These are phyloP conservation scores for Apiotrichum gracile DNA, from an alignment of 1,284 basidiomycete genomes.

Conservation along the genomic window DNA sequence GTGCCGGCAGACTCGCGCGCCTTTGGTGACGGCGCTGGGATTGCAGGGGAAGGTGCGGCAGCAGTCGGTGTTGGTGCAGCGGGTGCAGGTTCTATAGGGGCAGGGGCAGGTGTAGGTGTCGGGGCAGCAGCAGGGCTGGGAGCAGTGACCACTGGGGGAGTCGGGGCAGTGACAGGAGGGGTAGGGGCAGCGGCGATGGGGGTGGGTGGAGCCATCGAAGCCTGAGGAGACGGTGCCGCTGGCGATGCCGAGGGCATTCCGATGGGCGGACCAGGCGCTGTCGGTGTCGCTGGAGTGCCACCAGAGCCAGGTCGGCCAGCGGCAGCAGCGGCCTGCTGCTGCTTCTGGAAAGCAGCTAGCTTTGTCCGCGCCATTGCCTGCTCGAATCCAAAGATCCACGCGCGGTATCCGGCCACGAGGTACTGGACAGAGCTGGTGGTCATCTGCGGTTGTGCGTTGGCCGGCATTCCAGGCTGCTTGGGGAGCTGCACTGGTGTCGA, in stretches of 20 bases:
- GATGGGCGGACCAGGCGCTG: background rate
- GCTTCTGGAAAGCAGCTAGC: constrained; percentile 12
- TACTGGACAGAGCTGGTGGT: constrained; percentile 33
- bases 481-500: constrained; percentile 28
- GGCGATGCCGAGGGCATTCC: background rate
- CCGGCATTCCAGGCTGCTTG: constrained; percentile 15
- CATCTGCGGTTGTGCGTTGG: constrained; percentile 14
- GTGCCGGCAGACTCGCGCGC: background rate
- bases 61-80: background rate
- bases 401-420: constrained; percentile 30
- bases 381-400: constrained; percentile 38
- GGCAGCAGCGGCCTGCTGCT: constrained; percentile 1
- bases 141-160: background rate
- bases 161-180: background rate
- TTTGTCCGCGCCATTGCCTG: constrained; percentile 28
- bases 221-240: background rate
- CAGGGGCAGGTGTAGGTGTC: background rate
- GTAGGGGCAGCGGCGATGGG: background rate
- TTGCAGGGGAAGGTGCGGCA: background rate
- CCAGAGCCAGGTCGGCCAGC: background rate
- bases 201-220: background rate
- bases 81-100: too few species aligned
- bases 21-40: background rate
- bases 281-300: background rate
- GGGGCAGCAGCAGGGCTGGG: background rate